Base-by-base conservation (phyloP, 2,329 filamentous ascomycete genomes). In the Alternaria dauci region DNA sequence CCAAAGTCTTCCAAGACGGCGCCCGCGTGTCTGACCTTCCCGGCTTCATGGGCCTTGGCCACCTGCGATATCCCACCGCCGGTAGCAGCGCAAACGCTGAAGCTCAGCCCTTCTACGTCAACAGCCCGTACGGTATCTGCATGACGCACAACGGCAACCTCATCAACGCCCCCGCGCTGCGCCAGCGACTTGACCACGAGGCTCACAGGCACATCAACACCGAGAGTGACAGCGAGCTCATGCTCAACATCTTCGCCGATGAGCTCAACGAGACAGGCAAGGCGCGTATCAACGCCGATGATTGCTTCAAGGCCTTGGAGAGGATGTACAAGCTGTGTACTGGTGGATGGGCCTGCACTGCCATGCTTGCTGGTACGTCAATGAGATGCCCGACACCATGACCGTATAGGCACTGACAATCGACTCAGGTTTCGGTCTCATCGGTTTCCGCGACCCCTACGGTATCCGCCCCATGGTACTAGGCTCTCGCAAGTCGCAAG, bases 71-170 rank as follows among this genome's bases (percentile, higher is more conserved):
- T 79, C 94, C 94, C 11, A 97, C 94, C 8, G 91, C 91, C 12
- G 94, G 94, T 58, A 95, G 89, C 76, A 91, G 90, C 68, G 88
- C 88, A 59, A 94, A 92, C 73, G 89, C 92, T 8, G 93, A 97
- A 80, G 92, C 92, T 11, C 93, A 97, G 79, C 94, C 94, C 0
- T 96, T 97, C 79, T 97, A 95, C 76, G 92, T 95, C 71, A 96
- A 96, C 82, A 84, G 82, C 63, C 92, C 92, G 1, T 95, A 93
- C 75, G 93, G 93, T 48, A 90, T 96, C 70, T 91, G 86, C 72
- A 86, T 95, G 76, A 87, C 89, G 23, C 90, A 95, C 80, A 97
- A 97, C 74, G 93, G 94, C 61, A 97, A 97, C 80, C 84, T 97
- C 47, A 91, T 96, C 82, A 93, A 96, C 74, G 87, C 89, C 5